Percentiles rank a stretch among this genome's conserved stretches.
Conservation (phyloP, 2,329 filamentous ascomycete species). For the Neonectria ditissima region DNA sequence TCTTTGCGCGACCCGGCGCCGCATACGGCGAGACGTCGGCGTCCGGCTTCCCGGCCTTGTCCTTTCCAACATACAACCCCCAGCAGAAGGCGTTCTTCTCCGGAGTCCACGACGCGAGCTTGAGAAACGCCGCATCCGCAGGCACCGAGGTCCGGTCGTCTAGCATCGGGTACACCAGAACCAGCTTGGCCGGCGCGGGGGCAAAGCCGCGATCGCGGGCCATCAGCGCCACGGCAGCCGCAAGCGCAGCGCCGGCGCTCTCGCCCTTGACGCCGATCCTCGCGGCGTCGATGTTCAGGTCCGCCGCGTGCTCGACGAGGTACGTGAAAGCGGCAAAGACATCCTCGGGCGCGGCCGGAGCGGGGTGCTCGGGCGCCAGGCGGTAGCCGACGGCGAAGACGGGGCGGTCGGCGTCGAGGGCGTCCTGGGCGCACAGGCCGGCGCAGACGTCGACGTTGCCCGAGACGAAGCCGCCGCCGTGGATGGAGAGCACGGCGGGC, state of each 20-base stretch:
- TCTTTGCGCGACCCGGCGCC: conserved; percentile 31
- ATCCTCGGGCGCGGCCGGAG: conserved; percentile 32
- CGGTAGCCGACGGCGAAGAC: conserved; percentile 40
- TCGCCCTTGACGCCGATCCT: conserved; percentile 35
- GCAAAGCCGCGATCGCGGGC: conserved; percentile 31
- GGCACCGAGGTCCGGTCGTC: conserved; percentile 31
- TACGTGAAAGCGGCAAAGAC: conserved; percentile 34
- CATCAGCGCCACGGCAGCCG: conserved; percentile 27
- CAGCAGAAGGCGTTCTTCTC: conserved; percentile 27
- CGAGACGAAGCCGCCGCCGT: conserved; percentile 35
- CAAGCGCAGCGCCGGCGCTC: conserved; percentile 36
- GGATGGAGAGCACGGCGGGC: conserved; percentile 30
- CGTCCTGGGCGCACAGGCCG: conserved; percentile 16
- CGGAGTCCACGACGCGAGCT: conserved; percentile 26
- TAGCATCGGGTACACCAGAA: conserved; percentile 36
- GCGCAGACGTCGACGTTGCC: conserved; percentile 19
- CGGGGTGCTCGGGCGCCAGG: conserved; percentile 36
- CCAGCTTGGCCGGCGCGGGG: conserved; percentile 32
- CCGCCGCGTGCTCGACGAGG: conserved; percentile 26
- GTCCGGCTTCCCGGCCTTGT: conserved; percentile 28
- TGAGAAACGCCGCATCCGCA: conserved; percentile 21
- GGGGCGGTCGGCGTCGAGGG: conserved; percentile 19
- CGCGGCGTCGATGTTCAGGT: conserved; percentile 33
- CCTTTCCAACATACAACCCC: conserved; percentile 38
- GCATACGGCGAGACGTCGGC: conserved; percentile 35